Evolutionary conservation across 2,329 filamentous ascomycete species (phyloP).

Genomic region (Calonectria multiphialidica): DNA sequence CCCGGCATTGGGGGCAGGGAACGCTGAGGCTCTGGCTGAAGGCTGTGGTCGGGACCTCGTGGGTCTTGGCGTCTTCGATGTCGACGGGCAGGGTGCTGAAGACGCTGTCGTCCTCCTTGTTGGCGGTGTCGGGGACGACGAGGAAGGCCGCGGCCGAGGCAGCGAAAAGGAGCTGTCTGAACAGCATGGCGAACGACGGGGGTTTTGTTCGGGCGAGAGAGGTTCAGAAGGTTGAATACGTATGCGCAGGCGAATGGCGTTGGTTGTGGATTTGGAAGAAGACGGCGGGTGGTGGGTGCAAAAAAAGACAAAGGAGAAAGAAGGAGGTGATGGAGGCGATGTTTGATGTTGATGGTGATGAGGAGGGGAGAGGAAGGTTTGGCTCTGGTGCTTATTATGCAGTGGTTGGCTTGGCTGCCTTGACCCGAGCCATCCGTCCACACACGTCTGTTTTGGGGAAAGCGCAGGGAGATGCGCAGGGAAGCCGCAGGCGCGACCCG

Average conservation of each 20-base stretch:
- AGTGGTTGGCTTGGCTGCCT: constrained; percentile 3
- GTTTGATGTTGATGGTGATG: constrained; percentile 1
- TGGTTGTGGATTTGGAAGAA: neutral
- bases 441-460: neutral
- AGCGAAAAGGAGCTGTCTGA: constrained; percentile 48
- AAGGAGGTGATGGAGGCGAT: neutral
- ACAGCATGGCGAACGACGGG: constrained; percentile 44
- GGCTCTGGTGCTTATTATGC: constrained; percentile 2
- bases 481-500: neutral
- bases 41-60: constrained; percentile 51
- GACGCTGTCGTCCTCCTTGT: constrained; percentile 55
- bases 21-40: constrained; percentile 58
- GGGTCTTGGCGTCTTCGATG: constrained; percentile 48
- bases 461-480: neutral
- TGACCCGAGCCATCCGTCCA: constrained; percentile 5
- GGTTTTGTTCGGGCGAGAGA: neutral
- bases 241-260: neutral
- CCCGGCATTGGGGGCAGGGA: constrained; percentile 67
- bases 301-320: neutral
- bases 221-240: neutral
- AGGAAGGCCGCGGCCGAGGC: constrained; percentile 61
- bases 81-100: constrained; percentile 55
- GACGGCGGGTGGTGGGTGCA: neutral
- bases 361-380: neutral
- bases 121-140: constrained; percentile 62